Percentiles rank a stretch among this genome's conserved stretches.
Conservation (phyloP, 1,284 basidiomycete species). For the Puccinia novopanici region DNA sequence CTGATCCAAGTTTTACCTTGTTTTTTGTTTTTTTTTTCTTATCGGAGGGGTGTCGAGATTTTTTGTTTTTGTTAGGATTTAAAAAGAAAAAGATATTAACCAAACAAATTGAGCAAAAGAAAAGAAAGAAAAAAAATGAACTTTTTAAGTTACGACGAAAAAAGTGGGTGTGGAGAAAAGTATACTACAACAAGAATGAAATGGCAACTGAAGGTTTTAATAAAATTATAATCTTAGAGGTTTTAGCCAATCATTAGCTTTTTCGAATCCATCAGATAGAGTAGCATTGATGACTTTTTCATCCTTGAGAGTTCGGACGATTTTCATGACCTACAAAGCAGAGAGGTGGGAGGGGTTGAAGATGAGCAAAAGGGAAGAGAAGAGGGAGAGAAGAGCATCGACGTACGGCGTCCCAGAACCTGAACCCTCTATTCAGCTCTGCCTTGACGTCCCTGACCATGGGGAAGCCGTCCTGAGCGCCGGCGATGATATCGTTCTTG, state of each 20-base stretch:
- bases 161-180: not conserved
- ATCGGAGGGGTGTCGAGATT: too few relatives aligned
- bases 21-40: too few relatives aligned
- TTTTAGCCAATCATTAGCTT: conserved; percentile 85
- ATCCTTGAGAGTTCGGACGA: conserved; percentile 83
- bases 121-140: too few relatives aligned
- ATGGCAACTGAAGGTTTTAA: too few relatives aligned
- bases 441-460: conserved; percentile 81
- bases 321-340: conserved; percentile 71
- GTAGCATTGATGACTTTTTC: conserved; percentile 70
- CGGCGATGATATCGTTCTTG: conserved; percentile 55
- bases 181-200: too few relatives aligned
- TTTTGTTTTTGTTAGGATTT: too few relatives aligned
- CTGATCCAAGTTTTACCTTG: too few relatives aligned
- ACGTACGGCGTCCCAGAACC: conserved; percentile 96
- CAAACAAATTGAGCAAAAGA: too few relatives aligned
- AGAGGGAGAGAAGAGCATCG: not conserved
- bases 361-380: conserved; percentile 48
- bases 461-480: conserved; percentile 90
- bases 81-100: too few relatives aligned
- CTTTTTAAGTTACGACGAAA: not conserved
- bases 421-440: conserved; percentile 92
- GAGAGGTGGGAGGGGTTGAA: not conserved
- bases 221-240: conserved; percentile 59
- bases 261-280: conserved; percentile 89